Percentiles rank a stretch among this genome's conserved stretches.
Evolutionary conservation across 179 eudicot species (phyloP).

Genomic region (Actinidia arguta): DNA sequence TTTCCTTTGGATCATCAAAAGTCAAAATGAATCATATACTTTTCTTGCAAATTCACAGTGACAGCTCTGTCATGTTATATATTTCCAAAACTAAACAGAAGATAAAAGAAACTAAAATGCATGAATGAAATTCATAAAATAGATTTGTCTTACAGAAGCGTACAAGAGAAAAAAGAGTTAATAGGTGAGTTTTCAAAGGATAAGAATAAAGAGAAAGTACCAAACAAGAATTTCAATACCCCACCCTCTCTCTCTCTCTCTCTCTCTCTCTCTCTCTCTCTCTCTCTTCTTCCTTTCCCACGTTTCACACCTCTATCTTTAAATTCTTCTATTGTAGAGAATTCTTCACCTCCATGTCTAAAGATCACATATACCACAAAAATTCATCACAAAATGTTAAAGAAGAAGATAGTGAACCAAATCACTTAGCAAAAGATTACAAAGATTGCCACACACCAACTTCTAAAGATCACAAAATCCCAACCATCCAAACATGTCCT

Average conservation of each 20-base stretch:
- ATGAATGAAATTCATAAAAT: not conserved
- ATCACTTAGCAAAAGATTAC: not conserved
- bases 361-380: not conserved
- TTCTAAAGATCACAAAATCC: conserved; percentile 9
- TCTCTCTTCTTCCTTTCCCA: not conserved
- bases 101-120: not conserved
- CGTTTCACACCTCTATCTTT: not conserved
- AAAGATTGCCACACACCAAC: conserved; percentile 10
- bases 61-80: not conserved
- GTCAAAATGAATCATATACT: not conserved
- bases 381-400: not conserved
- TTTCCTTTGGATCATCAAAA: not conserved
- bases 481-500: conserved; percentile 1
- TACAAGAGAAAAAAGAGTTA: not conserved
- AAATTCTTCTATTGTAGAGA: not conserved
- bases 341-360: not conserved
- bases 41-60: not conserved
- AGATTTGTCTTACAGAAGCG: not conserved
- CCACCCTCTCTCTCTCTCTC: too few relatives aligned
- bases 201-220: not conserved
- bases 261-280: not conserved
- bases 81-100: not conserved
- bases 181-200: not conserved
- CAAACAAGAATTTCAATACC: not conserved
- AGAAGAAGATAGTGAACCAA: not conserved